A percentile compares a stretch with the other conserved stretches of the same genome.
These are phyloP conservation scores for Tetraselmis striata DNA, from an alignment of 139 green algal species.

Conservation along the genomic window DNA sequence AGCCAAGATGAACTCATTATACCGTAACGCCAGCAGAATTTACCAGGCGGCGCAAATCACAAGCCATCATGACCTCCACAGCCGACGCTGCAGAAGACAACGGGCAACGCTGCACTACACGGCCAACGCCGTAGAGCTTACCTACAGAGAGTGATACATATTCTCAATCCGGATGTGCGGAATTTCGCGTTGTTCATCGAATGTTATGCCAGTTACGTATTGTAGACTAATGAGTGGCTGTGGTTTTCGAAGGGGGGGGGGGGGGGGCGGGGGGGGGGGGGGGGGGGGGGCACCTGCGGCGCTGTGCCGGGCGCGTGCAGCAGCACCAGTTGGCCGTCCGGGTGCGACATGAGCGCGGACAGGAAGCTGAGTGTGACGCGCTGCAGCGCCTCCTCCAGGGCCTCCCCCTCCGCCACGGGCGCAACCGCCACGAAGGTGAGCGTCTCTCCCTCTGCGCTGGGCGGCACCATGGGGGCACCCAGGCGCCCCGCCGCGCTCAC, in stretches of 20 bases:
- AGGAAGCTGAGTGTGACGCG: neutral
- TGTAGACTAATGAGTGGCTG: no score
- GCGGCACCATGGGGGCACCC: neutral
- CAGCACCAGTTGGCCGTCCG: neutral
- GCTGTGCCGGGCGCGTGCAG: neutral
- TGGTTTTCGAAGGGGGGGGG: no score
- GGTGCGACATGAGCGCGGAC: neutral
- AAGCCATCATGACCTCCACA: no score
- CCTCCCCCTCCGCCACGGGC: neutral
- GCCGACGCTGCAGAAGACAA: neutral
- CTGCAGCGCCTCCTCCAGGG: neutral
- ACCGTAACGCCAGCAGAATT: no score
- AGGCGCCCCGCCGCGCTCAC: neutral
- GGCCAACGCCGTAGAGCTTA: no score
- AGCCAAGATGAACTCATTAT: neutral
- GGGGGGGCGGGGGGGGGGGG: no score
- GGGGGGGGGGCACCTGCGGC: neutral
- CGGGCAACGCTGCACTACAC: no score
- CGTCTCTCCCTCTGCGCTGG: neutral
- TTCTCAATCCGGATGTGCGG: neutral
- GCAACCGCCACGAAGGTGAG: neutral
- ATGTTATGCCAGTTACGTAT: neutral
- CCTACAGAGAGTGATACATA: no score
- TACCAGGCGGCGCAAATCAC: no score
- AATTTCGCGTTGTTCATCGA: neutral